Evolutionary conservation across 2,329 filamentous ascomycete genomes (phyloP), one percentile per base, ranked within the genome.

Genomic region (Ceratocystis cubensis): DNA sequence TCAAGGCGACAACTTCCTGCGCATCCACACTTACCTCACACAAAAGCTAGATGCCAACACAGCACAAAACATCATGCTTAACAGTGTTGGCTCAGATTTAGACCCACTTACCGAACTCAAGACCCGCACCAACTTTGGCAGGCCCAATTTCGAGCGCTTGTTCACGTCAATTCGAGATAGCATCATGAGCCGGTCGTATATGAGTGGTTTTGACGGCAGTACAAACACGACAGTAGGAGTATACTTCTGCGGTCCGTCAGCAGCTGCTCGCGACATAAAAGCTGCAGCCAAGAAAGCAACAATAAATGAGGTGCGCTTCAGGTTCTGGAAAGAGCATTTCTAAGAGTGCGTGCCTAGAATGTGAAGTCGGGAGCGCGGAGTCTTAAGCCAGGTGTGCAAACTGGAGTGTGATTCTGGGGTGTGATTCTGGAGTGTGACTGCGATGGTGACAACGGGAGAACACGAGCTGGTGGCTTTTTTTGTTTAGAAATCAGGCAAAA

Each of bases 251-350:
- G 69, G 68, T 28, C 68, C 69, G 13, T 67, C 69, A 20, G 64
- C 68, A 20, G 69, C 69, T 77, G 93, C 93, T 5, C 84, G 91
- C 70, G 85, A 90, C 72, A 96, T 99, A 74, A 88, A 89, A 76
- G 84, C 85, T 73, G 92, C 94, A n/a, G 88, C 90, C 70, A 88
- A 88, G 73, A 75, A 80, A 65, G 88, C 88, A 15, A 89, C 85
- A 10, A 85, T 83, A 44, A 84, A 83, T 69, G 89, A 96, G 71
- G 91, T 99, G 65, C 84, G 87, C 72, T 99, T 97, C 79, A 89
- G 90, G 72, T 99, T 99, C 81, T 99, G 94, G 94, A 99, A 99
- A 80, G 94, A 99, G 78, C 93, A 99, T 74, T 87, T 87, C 74
- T 87, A 81, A 73, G 22, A 22, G 48, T 20, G 5, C 30, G 5